Percentiles rank a stretch among this genome's conserved stretches.
phyloP scores from a whole-genome alignment of 192 early-diverging fungal genomes.

The Backusella morwellensis region DNA sequence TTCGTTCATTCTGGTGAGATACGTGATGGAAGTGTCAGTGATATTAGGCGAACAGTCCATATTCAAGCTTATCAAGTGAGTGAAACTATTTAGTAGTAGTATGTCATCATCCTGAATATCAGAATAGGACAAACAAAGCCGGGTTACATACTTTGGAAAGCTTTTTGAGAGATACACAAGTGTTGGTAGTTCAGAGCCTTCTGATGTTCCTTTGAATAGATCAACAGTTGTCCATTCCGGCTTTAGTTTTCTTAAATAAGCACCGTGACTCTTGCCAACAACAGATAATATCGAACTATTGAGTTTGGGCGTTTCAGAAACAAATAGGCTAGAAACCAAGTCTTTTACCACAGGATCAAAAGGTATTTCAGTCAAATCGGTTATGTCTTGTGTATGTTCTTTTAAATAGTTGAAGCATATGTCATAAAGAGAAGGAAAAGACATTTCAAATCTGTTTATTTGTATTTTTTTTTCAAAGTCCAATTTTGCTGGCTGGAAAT shows the following conservation, averaged over 20 bases:
- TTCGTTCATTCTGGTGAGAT: neutral
- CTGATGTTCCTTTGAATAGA: neutral
- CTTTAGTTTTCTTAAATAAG: neutral
- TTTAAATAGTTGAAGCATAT: neutral
- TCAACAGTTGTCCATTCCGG: neutral
- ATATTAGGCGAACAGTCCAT: neutral
- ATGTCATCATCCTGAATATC: conserved; percentile 1
- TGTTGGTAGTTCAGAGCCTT: neutral
- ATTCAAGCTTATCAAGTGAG: neutral
- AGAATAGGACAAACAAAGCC: neutral
- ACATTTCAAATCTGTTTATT: neutral
- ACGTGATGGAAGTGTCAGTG: neutral
- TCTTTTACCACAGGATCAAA: neutral
- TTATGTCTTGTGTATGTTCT: neutral
- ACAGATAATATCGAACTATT: neutral
- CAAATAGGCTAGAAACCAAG: neutral
- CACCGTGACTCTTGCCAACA: neutral
- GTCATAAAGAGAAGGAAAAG: neutral
- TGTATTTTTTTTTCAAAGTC: neutral
- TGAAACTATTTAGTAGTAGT: neutral
- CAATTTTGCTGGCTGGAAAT: neutral
- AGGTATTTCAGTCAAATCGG: neutral
- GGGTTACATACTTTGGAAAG: neutral
- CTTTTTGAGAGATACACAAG: neutral
- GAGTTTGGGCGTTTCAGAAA: neutral